phyloP scores from a whole-genome alignment of 352 stramenopile species.

The Globisporangium spinosum region DNA sequence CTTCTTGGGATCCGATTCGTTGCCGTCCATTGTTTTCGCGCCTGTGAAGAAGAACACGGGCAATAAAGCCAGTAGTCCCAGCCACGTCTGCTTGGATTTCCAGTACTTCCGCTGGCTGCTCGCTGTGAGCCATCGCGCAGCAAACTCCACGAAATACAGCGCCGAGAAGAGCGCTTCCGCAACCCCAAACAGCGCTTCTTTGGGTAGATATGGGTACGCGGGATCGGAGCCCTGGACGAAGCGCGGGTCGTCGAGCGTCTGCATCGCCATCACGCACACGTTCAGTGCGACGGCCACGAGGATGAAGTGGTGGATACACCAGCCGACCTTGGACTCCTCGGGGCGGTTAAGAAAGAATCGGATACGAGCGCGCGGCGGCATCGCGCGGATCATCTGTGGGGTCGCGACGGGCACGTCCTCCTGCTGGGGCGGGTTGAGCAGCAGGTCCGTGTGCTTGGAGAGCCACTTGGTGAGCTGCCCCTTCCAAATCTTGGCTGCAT shows the following conservation, averaged over 20 bases:
- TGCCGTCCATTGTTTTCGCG: constrained; percentile 8
- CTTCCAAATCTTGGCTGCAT: background rate
- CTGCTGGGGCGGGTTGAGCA: constrained; percentile 7
- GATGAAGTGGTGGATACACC: constrained; percentile 37
- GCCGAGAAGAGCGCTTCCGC: constrained; percentile 34
- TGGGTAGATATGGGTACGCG: constrained; percentile 40
- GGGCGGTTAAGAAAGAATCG: constrained; percentile 40
- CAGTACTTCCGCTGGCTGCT: constrained; percentile 28
- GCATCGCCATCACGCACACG: constrained; percentile 19
- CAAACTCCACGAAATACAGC: constrained; percentile 48
- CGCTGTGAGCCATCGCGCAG: constrained; percentile 23
- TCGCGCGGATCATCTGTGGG: constrained; percentile 24
- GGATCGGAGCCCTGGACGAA: constrained; percentile 34
- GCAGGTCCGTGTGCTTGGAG: background rate
- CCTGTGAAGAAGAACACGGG: constrained; percentile 27
- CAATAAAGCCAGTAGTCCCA: constrained; percentile 29
- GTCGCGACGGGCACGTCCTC: background rate
- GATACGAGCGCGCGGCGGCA: constrained; percentile 28
- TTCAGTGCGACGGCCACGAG: constrained; percentile 20
- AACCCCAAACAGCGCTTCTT: constrained; percentile 21
- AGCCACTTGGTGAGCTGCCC: background rate
- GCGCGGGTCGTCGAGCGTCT: constrained; percentile 54
- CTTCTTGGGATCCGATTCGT: constrained; percentile 11
- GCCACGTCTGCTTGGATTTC: constrained; percentile 29
- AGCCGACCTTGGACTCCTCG: constrained; percentile 38